Evolutionary conservation across 352 stramenopile genomes (phyloP).

Genomic region (Phytopythium ostracodes): DNA sequence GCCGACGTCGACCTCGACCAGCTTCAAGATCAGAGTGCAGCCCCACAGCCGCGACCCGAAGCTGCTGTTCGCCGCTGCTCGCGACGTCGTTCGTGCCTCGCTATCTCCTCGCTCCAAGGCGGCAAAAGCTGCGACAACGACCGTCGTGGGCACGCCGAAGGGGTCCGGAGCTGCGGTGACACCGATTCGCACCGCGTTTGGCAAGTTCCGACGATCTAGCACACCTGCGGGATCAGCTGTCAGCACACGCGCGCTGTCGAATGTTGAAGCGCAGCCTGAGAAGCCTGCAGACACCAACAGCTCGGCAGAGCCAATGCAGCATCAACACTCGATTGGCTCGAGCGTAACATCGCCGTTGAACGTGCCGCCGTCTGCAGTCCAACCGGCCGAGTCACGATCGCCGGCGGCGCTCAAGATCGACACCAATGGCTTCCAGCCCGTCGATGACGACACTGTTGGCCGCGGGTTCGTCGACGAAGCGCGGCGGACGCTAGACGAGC

Average conservation of each 20-base stretch:
- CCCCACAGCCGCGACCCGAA: conserved; percentile 15
- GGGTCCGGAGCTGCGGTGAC: conserved; percentile 10
- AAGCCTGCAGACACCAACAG: background rate
- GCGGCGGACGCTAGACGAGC: conserved; percentile 31
- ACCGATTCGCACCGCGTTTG: conserved; percentile 33
- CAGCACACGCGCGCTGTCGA: background rate
- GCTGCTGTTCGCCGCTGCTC: conserved; percentile 22
- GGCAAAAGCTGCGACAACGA: background rate
- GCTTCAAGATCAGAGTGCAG: conserved; percentile 7
- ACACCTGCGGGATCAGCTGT: background rate
- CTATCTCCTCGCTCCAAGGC: conserved; percentile 18
- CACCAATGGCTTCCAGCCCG: background rate
- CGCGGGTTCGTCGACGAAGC: conserved; percentile 35
- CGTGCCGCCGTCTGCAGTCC: background rate
- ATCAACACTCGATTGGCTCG: background rate
- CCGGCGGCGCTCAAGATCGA: background rate
- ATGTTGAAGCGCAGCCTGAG: background rate
- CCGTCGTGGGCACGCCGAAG: background rate
- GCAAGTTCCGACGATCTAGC: conserved; percentile 42
- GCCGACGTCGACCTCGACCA: conserved; percentile 2
- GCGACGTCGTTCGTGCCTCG: conserved; percentile 20
- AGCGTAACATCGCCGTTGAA: background rate
- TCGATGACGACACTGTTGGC: background rate
- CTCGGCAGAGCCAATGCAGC: background rate
- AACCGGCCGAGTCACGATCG: too few relatives aligned